Percentiles rank a stretch among this genome's conserved stretches.
phyloP scores from a whole-genome alignment of 2,329 filamentous ascomycete species.

The Stagonosporopsis rhizophila region DNA sequence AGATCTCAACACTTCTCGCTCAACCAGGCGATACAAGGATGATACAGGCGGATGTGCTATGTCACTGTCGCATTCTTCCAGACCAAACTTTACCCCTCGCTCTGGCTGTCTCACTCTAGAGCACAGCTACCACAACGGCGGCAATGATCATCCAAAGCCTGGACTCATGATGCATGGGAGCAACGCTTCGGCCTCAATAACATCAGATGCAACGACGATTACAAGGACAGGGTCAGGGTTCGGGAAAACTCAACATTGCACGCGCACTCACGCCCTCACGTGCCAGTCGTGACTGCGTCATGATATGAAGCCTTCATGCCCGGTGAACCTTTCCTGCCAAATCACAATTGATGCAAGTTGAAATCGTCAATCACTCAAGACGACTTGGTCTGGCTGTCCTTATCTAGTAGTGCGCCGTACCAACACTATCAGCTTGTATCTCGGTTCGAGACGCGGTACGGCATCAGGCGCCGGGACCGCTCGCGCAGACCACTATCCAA shows the following conservation, averaged over 20 bases:
- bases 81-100: neutral
- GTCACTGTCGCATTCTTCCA: neutral
- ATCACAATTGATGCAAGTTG: neutral
- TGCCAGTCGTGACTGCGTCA: constrained; percentile 3
- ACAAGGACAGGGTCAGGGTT: constrained; percentile 1
- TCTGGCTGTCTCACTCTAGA: neutral
- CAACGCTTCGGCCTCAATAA: neutral
- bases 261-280: constrained; percentile 15
- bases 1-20: neutral
- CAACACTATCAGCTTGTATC: neutral
- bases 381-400: neutral
- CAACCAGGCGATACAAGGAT: neutral
- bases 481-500: too few relatives aligned
- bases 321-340: neutral
- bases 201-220: neutral
- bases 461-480: neutral
- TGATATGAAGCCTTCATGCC: neutral
- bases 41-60: neutral
- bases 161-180: neutral
- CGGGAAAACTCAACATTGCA: neutral
- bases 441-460: constrained; percentile 1
- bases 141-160: neutral
- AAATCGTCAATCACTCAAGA: neutral
- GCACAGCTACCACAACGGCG: neutral
- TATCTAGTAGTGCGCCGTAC: neutral